A percentile compares a stretch with the other conserved stretches of the same genome.
Conservation (phyloP, 768 basidiomycete species). For the Pisolithus tinctorius region DNA sequence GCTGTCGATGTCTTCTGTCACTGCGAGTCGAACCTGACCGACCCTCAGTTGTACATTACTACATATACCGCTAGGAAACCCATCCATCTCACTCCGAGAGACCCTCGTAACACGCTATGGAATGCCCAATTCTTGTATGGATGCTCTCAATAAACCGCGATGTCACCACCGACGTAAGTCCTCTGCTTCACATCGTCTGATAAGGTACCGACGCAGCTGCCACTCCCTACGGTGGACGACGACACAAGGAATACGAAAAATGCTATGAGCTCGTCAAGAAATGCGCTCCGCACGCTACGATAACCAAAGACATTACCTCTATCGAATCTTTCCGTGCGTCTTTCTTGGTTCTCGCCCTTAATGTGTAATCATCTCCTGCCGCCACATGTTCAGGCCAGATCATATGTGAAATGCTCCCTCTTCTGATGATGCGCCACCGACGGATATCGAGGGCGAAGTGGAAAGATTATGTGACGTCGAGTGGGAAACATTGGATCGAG, state of each 20-base stretch:
- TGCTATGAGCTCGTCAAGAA: conserved; percentile 54
- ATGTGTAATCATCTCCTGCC: neutral
- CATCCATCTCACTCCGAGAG: neutral
- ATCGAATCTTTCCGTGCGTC: conserved; percentile 64
- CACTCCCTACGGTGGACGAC: neutral
- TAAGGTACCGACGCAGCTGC: neutral
- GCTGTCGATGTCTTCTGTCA: too few relatives aligned
- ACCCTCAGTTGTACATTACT: neutral
- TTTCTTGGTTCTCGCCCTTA: neutral
- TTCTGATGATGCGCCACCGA: conserved; percentile 82
- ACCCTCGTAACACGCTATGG: conserved; percentile 24
- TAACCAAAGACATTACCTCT: conserved; percentile 48
- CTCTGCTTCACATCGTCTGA: neutral
- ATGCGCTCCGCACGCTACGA: conserved; percentile 52
- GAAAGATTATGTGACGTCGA: conserved; percentile 53
- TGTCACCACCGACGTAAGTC: conserved; percentile 54
- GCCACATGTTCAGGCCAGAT: conserved; percentile 45
- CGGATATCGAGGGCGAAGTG: conserved; percentile 72
- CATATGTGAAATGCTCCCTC: conserved; percentile 67
- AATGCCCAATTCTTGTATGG: conserved; percentile 72
- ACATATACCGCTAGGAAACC: neutral
- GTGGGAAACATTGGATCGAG: conserved; percentile 79
- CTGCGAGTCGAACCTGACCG: too few relatives aligned
- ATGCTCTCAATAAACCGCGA: conserved; percentile 75
- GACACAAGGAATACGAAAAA: conserved; percentile 62